phyloP scores from a whole-genome alignment of 2,329 filamentous ascomycete genomes.

The Trichophaea hybrida region DNA sequence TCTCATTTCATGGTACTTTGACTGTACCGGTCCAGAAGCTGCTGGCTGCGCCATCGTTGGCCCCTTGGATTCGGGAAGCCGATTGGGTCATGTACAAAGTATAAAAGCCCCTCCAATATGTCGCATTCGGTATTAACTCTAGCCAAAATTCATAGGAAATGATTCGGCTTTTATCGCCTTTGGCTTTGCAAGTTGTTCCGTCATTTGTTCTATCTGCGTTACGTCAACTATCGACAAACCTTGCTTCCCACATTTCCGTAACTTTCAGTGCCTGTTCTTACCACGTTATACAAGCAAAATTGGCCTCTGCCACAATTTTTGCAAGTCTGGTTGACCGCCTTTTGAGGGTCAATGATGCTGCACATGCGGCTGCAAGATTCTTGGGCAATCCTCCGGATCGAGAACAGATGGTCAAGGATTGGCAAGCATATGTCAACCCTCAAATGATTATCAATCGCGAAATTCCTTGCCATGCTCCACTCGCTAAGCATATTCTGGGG shows the following conservation, averaged over 20 bases:
- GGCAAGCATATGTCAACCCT: slow-evolving; percentile 50
- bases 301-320: slow-evolving; percentile 79
- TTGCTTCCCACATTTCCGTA: slow-evolving; percentile 68
- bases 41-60: slow-evolving; percentile 64
- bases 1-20: slow-evolving; percentile 86
- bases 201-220: slow-evolving; percentile 76
- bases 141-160: slow-evolving; percentile 43
- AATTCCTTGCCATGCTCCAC: slow-evolving; percentile 40
- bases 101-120: neutral
- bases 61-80: slow-evolving; percentile 87
- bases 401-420: slow-evolving; percentile 91
- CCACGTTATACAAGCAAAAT: slow-evolving; percentile 75
- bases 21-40: slow-evolving; percentile 94
- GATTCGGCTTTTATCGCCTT: slow-evolving; percentile 77
- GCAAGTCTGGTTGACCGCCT: slow-evolving; percentile 73
- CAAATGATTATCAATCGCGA: slow-evolving; percentile 44
- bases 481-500: slow-evolving; percentile 29
- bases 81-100: slow-evolving; percentile 85
- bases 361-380: slow-evolving; percentile 87
- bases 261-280: slow-evolving; percentile 73
- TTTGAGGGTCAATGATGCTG: slow-evolving; percentile 80
- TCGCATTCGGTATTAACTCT: slow-evolving; percentile 1
- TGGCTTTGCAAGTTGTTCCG: slow-evolving; percentile 82
- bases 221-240: slow-evolving; percentile 65
- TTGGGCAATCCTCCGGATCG: slow-evolving; percentile 77